Evolutionary conservation across 129 eudicot species (phyloP).

Genomic region (Flaveria bidentis): DNA sequence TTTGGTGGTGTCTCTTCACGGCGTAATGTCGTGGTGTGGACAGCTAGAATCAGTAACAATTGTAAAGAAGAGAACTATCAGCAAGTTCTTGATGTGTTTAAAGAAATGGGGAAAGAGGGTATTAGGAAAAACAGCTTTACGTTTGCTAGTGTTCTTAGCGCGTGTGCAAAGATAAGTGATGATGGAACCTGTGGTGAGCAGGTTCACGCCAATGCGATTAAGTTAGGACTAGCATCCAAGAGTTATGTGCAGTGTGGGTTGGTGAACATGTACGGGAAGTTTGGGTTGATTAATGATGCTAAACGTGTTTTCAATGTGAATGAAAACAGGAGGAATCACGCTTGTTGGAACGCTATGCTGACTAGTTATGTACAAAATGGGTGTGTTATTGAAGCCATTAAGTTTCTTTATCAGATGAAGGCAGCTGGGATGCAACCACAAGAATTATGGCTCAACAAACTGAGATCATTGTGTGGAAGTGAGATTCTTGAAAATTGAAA

Average conservation of each 20-base stretch:
- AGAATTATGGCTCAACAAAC: slow-evolving; percentile 51
- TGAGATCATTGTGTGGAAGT: slow-evolving; percentile 56
- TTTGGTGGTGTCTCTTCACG: slow-evolving; percentile 41
- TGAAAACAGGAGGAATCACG: slow-evolving; percentile 38
- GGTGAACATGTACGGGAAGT: slow-evolving; percentile 75
- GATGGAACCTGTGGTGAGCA: slow-evolving; percentile 66
- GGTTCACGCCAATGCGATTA: slow-evolving; percentile 70
- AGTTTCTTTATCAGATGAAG: slow-evolving; percentile 69
- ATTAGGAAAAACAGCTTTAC: slow-evolving; percentile 66
- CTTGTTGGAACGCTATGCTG: slow-evolving; percentile 78
- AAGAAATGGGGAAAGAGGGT: slow-evolving; percentile 73
- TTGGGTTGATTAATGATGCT: slow-evolving; percentile 62
- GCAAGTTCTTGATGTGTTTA: slow-evolving; percentile 46
- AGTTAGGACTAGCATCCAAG: slow-evolving; percentile 56
- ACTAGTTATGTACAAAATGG: slow-evolving; percentile 56
- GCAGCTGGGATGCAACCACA: slow-evolving; percentile 58
- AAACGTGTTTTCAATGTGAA: slow-evolving; percentile 48
- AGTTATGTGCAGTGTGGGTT: slow-evolving; percentile 67
- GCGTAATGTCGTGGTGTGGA: slow-evolving; percentile 68
- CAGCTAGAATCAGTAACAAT: slow-evolving; percentile 52
- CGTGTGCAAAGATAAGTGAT: slow-evolving; percentile 58
- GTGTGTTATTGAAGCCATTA: slow-evolving; percentile 55
- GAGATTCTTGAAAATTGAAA: slow-evolving; percentile 27
- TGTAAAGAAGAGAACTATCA: slow-evolving; percentile 49
- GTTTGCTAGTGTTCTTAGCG: slow-evolving; percentile 71